Percentiles rank a stretch among this genome's conserved stretches.
These are phyloP conservation scores for Hyaloscypha hepaticicola DNA, from an alignment of 495 filamentous ascomycete genomes.

Conservation along the genomic window DNA sequence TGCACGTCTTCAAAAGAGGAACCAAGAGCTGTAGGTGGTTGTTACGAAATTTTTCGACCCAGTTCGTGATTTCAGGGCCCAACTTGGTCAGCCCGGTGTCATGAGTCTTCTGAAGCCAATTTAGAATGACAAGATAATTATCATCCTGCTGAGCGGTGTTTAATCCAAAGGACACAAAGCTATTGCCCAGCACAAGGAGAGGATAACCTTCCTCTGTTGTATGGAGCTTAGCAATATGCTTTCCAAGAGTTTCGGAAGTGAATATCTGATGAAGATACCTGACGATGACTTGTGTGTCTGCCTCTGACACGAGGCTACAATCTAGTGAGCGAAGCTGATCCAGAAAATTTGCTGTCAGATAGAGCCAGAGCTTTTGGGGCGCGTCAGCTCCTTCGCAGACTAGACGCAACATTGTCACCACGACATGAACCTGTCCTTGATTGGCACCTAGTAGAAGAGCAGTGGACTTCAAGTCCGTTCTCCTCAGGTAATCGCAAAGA, in stretches of 20 bases:
- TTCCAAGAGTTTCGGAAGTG: conserved; percentile 17
- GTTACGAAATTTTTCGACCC: background rate
- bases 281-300: conserved; percentile 15
- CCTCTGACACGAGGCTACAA: conserved; percentile 16
- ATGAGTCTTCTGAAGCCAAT: conserved; percentile 11
- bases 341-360: conserved; percentile 13
- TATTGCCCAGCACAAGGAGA: conserved; percentile 1
- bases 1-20: conserved; percentile 15
- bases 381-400: conserved; percentile 18
- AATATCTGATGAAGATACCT: conserved; percentile 19
- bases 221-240: conserved; percentile 18
- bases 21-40: conserved; percentile 14
- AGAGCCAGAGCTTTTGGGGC: conserved; percentile 19
- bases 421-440: conserved; percentile 12
- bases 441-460: conserved; percentile 14
- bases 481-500: conserved; percentile 18
- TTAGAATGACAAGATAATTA: conserved; percentile 10
- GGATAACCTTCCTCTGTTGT: conserved; percentile 5
- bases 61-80: conserved; percentile 15
- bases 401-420: conserved; percentile 17
- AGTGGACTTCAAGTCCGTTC: conserved; percentile 13
- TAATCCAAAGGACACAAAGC: conserved; percentile 9
- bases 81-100: conserved; percentile 9
- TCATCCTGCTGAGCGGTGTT: conserved; percentile 10
- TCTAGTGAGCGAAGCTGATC: conserved; percentile 14